Evolutionary conservation across 1,139 yeast genomes (phyloP).

Genomic region (Lodderomyces theae): DNA sequence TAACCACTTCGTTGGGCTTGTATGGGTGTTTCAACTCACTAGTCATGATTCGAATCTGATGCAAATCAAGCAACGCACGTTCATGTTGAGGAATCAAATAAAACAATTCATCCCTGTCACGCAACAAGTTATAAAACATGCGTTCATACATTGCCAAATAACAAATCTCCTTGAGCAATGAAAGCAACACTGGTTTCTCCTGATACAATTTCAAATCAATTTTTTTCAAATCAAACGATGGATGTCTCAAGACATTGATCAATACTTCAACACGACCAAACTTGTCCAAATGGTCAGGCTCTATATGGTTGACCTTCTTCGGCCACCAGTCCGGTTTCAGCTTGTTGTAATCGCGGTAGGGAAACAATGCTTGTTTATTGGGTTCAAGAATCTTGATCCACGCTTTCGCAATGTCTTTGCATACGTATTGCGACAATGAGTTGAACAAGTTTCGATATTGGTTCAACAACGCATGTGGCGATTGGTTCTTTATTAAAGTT

Average conservation of each 20-base stretch:
- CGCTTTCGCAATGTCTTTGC: conserved; percentile 61
- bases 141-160: conserved; percentile 30
- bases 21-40: conserved; percentile 15
- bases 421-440: conserved; percentile 44
- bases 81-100: conserved; percentile 10
- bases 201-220: conserved; percentile 21
- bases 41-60: conserved; percentile 14
- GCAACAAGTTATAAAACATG: conserved; percentile 18
- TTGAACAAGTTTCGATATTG: conserved; percentile 21
- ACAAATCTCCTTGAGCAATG: conserved; percentile 25
- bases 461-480: neutral
- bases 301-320: conserved; percentile 51
- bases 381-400: conserved; percentile 73
- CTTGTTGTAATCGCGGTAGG: conserved; percentile 52
- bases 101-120: conserved; percentile 9
- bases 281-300: conserved; percentile 72
- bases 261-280: conserved; percentile 48
- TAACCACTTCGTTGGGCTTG: conserved; percentile 14
- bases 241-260: conserved; percentile 37
- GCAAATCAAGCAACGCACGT: conserved; percentile 8
- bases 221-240: conserved; percentile 20
- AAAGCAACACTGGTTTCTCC: conserved; percentile 12
- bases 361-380: conserved; percentile 58
- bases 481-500: conserved; percentile 6
- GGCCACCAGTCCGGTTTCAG: conserved; percentile 78